phyloP scores from a whole-genome alignment of 345 rosid species.

The Populus tremula region DNA sequence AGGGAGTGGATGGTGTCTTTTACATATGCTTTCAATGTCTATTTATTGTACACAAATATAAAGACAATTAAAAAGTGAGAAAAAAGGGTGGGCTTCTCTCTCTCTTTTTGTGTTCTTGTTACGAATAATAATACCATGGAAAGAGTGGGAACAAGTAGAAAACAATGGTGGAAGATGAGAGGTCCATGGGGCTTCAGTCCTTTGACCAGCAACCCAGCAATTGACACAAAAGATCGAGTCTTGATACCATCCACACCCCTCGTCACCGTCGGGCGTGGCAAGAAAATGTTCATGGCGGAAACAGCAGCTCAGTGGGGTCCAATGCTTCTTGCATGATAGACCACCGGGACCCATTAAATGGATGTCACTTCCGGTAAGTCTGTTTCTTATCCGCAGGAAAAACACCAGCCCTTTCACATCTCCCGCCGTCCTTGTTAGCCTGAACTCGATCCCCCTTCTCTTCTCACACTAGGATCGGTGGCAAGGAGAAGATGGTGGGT shows the following conservation, averaged over 20 bases:
- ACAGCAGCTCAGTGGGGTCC: slow-evolving; percentile 22
- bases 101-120: neutral
- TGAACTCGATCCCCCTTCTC: too few relatives aligned
- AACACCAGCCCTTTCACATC: slow-evolving; percentile 9
- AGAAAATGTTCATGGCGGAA: neutral
- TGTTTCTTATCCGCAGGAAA: slow-evolving; percentile 15
- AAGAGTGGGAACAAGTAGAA: neutral
- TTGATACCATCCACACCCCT: neutral
- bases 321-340: slow-evolving; percentile 23
- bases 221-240: neutral
- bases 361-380: slow-evolving; percentile 27
- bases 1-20: neutral
- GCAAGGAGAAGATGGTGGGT: too few relatives aligned
- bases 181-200: neutral
- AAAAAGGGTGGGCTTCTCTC: neutral
- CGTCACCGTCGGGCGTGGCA: slow-evolving; percentile 19
- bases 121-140: neutral
- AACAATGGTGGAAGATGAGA: too few relatives aligned
- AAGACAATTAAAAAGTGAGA: neutral
- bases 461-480: too few relatives aligned
- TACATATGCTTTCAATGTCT: neutral
- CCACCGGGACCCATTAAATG: slow-evolving; percentile 32
- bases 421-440: neutral
- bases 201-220: neutral
- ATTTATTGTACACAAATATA: neutral